These are phyloP conservation scores for Atalantia buxifolia DNA, from an alignment of 345 rosid genomes.

Conservation along the genomic window DNA sequence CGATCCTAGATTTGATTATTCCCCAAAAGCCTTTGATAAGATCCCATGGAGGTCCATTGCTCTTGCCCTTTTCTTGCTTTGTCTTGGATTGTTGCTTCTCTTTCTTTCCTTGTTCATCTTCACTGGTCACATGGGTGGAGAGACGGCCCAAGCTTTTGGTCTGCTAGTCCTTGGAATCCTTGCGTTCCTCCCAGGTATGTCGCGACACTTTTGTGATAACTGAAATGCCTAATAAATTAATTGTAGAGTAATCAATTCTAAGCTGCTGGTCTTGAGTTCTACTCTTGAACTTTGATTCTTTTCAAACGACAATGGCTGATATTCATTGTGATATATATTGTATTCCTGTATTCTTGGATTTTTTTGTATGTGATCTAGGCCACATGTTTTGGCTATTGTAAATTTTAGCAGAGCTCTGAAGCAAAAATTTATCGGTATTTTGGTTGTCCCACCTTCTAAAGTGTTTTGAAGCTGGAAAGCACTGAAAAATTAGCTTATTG, in stretches of 20 bases:
- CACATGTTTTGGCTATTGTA: background rate
- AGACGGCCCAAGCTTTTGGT: conserved; percentile 74
- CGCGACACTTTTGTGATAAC: background rate
- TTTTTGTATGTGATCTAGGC: background rate
- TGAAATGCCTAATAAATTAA: background rate
- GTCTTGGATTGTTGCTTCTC: conserved; percentile 66
- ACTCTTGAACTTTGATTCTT: background rate
- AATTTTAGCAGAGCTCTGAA: background rate
- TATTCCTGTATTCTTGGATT: background rate
- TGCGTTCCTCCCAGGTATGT: conserved; percentile 78
- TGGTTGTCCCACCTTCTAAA: background rate
- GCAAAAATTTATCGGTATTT: background rate
- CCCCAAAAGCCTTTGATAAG: conserved; percentile 56
- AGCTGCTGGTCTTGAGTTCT: background rate
- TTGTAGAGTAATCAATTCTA: background rate
- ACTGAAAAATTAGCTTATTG: background rate
- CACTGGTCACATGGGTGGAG: conserved; percentile 89
- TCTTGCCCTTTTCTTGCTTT: conserved; percentile 64
- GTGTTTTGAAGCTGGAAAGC: background rate
- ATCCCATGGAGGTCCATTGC: conserved; percentile 84
- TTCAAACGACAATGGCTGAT: background rate
- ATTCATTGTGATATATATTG: background rate
- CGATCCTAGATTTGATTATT: conserved; percentile 74
- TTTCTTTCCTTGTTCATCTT: conserved; percentile 67
- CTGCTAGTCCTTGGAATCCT: conserved; percentile 73